Base-by-base conservation (phyloP, 495 filamentous ascomycete species). In the Neurospora sp. region DNA sequence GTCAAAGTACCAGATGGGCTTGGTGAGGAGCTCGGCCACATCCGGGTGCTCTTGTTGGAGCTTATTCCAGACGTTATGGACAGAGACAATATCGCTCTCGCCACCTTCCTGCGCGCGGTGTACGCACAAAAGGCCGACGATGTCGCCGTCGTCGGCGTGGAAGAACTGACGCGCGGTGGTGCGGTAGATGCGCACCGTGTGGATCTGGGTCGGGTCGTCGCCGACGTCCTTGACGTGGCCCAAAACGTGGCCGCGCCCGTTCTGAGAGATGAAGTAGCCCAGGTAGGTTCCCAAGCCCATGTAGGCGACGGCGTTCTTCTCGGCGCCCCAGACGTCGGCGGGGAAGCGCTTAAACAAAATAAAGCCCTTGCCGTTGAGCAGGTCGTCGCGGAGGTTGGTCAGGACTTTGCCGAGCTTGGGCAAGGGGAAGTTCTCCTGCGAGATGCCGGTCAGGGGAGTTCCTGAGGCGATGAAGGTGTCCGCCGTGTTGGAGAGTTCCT, bases 1-100 rank as follows among this genome's bases (percentile, higher is more conserved):
- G 80, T 97, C 94, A 78, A 97, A 96, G 83, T 96, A 96, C 94
- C 94, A 97, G 76, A 92, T 89, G 0, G 93, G 93, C 73, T 89
- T 82, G 3, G 91, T 90, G 70, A 97, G 84, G 40, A 88, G 88
- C 81, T 91, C 87, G 0, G 92, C 88, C 9, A 96, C 91, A 75
- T 96, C 93, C 0, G 93, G 94, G 5, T 91, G 89, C 79, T 94
- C 90, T 10, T 75, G 77, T 79, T 92, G 90, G 8, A 97, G 86
- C 18, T 85, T 86, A 81, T 97, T 97, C 87, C 91, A 97, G 73
- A 97, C 90, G 72, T 91, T 83, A 81, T 97, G 94, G 6, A 89
- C 87, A 69, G 90, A 92, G 72, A 91, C 90, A 69, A 97, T 87
- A 80, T 97, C 94, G 27, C 88, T 91, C 81, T 97, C 94, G 71